These are phyloP conservation scores for Coemansia sp. DNA, from an alignment of 192 early-diverging fungal species.

Conservation along the genomic window DNA sequence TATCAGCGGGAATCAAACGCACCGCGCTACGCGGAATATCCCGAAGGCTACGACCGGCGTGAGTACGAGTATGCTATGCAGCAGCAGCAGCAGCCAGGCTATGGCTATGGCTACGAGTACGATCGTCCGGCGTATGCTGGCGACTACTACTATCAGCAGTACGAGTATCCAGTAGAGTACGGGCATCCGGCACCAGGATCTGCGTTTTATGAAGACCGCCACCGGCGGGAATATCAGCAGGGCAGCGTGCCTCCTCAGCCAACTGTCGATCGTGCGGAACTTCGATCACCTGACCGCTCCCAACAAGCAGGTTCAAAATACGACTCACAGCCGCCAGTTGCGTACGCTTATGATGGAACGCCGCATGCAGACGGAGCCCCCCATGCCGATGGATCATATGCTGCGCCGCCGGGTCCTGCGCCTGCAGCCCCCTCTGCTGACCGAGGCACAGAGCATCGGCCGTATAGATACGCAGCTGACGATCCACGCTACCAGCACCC, in stretches of 20 bases:
- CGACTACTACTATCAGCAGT: constrained; percentile 34
- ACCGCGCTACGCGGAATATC: constrained; percentile 31
- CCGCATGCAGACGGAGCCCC: constrained; percentile 4
- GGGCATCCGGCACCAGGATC: constrained; percentile 8
- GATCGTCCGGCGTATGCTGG: constrained; percentile 22
- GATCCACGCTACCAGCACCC: constrained; percentile 20
- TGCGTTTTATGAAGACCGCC: constrained; percentile 21
- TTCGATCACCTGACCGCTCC: constrained; percentile 19
- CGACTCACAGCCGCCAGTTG: constrained; percentile 7
- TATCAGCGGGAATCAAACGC: constrained; percentile 9
- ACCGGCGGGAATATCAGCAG: constrained; percentile 24
- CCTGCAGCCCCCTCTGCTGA: constrained; percentile 5
- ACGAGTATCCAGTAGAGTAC: constrained; percentile 6
- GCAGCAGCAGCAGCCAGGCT: constrained; percentile 14
- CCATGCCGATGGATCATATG: constrained; percentile 4
- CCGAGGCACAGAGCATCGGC: not conserved
- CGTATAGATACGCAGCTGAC: constrained; percentile 16
- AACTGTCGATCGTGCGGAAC: constrained; percentile 10
- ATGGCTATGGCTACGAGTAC: constrained; percentile 39
- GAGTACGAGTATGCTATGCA: constrained; percentile 28
- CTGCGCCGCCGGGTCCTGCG: not conserved
- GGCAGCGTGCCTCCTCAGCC: constrained; percentile 5
- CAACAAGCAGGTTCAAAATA: constrained; percentile 23
- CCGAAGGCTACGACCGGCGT: constrained; percentile 27
- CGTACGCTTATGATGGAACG: constrained; percentile 17